These are phyloP conservation scores for Vishniacozyma victoriae DNA, from an alignment of 768 basidiomycete species.

Conservation along the genomic window DNA sequence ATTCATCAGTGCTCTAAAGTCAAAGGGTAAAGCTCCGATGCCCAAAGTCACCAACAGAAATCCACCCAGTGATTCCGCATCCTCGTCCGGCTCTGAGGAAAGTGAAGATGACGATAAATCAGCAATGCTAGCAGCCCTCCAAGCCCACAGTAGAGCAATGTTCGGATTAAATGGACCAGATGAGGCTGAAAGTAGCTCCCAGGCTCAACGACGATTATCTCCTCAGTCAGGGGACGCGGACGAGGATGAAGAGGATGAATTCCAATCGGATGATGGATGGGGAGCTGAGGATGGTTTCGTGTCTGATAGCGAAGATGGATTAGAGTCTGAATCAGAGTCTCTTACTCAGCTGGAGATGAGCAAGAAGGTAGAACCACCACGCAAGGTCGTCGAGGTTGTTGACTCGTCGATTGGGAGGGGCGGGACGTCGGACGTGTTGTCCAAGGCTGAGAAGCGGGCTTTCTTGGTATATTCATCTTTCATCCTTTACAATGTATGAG, in stretches of 20 bases:
- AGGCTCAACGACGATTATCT: slow-evolving; percentile 5
- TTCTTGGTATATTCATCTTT: slow-evolving; percentile 40
- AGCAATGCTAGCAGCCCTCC: slow-evolving; percentile 41
- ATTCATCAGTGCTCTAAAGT: no score
- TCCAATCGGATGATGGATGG: slow-evolving; percentile 34
- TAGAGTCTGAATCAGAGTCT: background rate
- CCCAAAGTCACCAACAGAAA: no score
- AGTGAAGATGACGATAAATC: slow-evolving; percentile 11
- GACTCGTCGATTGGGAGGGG: no score
- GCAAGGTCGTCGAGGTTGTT: no score
- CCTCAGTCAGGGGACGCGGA: background rate
- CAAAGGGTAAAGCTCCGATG: no score
- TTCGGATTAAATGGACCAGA: slow-evolving; percentile 24
- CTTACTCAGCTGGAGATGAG: background rate
- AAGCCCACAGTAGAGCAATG: slow-evolving; percentile 44
- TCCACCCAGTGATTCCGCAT: no score
- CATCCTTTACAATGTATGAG: background rate
- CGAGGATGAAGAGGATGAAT: slow-evolving; percentile 17
- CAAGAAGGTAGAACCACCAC: no score
- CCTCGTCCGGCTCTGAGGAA: no score
- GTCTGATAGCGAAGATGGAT: slow-evolving; percentile 27
- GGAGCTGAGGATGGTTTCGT: slow-evolving; percentile 29
- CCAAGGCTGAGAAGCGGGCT: slow-evolving; percentile 42
- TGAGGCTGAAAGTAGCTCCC: slow-evolving; percentile 14
- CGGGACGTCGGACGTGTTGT: slow-evolving; percentile 8